Evolutionary conservation across 192 early-diverging fungal species (phyloP), one percentile per base, ranked within the genome.

Genomic region (Rhizophagus sp.): DNA sequence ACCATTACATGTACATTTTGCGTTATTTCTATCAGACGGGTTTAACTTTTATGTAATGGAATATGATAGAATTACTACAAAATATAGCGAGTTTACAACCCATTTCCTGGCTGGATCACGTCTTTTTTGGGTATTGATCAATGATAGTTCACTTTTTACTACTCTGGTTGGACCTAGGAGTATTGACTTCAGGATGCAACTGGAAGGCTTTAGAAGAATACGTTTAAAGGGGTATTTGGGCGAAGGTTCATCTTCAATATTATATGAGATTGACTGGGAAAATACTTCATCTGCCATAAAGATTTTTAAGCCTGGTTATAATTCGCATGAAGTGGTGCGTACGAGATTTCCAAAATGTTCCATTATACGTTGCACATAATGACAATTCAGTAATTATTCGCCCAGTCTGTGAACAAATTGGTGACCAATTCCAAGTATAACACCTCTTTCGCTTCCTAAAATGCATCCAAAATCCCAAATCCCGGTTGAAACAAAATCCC

Each of bases 41-140:
- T 73, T 49, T 73, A 2, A 52, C 0, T 73, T 73, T 73, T 73
- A 73, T 73, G 71, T 73, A 73, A 73, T 73, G 71, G 71, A 3
- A 12, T 73, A n/a, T 73, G 47, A 73, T 73, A 73, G 71, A 33
- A 52, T 17, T 15, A 73, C 71, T 33, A 73, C 52, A 52, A 1
- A 8, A 33, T 73, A 50, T 73, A 73, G 49, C 1, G 71, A 73
- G 49, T 30, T 1, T 52, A 73, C 24, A 19, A 73, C 71, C 8
- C 30, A 73, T 73, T 33, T 73, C 7, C 0, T 0, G 72, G 30
- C 24, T 30, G 47, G 72, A 4, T 10, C 30, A n/a, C 47, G 72
- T 24, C 72, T 73, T 33, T 73, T 73, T 17, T 52, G 25, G 71
- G 71, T 52, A 34, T 73, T 73, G 44, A 15, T 73, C 24, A 73